These are phyloP conservation scores for Thalassiosira exigua DNA, from an alignment of 352 stramenopile species.

Conservation along the genomic window DNA sequence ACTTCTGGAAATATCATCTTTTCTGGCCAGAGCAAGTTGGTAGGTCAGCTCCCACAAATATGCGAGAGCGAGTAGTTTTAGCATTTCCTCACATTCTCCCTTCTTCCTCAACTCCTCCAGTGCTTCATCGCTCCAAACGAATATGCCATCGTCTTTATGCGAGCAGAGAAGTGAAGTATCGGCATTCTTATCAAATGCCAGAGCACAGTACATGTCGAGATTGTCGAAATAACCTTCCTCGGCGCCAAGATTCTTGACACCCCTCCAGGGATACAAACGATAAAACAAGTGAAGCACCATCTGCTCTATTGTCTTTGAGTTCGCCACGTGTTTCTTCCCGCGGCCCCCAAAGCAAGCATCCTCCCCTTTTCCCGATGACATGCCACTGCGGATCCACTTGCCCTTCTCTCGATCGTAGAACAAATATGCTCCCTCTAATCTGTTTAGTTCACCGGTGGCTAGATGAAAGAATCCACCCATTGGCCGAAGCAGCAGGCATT, in stretches of 20 bases:
- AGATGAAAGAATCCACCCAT: background rate
- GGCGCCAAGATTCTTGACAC: conserved; percentile 4
- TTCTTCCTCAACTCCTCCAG: no score
- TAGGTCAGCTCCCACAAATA: no score
- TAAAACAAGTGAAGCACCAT: conserved; percentile 19
- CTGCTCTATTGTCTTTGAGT: conserved; percentile 8
- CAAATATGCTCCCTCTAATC: conserved; percentile 20
- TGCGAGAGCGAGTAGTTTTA: no score
- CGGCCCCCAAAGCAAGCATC: conserved; percentile 9
- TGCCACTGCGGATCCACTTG: conserved; percentile 19
- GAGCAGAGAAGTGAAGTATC: no score
- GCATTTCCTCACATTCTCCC: no score
- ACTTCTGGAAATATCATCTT: no score
- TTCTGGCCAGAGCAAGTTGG: no score
- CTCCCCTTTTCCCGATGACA: background rate
- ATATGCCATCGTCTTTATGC: no score
- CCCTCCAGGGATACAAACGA: conserved; percentile 4
- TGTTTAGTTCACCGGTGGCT: background rate
- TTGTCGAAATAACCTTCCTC: conserved; percentile 22
- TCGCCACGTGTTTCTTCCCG: conserved; percentile 13
- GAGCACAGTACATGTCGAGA: no score
- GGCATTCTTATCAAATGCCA: no score
- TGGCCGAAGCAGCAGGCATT: conserved; percentile 15
- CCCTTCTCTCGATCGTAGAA: conserved; percentile 11
- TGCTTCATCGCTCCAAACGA: no score